phyloP scores from a whole-genome alignment of 352 stramenopile species.

The Peronospora tabacina region DNA sequence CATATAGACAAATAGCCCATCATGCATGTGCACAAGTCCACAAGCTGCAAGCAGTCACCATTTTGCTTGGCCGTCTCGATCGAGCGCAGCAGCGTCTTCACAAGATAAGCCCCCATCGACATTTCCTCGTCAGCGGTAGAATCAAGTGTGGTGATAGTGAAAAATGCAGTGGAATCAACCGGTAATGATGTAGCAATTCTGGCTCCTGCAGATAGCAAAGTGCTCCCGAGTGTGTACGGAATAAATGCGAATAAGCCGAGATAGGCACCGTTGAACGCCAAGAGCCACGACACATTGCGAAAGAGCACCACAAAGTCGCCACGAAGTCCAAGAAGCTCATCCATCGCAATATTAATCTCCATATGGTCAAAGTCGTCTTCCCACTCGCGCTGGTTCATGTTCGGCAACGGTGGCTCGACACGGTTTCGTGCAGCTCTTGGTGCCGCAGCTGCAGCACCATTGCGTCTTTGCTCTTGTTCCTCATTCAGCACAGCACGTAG shows the following conservation, averaged over 20 bases:
- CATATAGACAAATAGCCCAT: conserved; percentile 80
- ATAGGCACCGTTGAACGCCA: conserved; percentile 96
- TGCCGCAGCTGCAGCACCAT: conserved; percentile 14
- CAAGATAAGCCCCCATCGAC: conserved; percentile 29
- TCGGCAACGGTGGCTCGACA: conserved; percentile 30
- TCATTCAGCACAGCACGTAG: conserved; percentile 12
- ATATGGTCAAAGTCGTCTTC: conserved; percentile 89
- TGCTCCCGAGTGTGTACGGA: conserved; percentile 91
- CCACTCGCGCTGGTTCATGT: conserved; percentile 54
- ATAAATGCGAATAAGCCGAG: conserved; percentile 95
- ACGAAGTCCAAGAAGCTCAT: conserved; percentile 94
- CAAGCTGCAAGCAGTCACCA: conserved; percentile 78
- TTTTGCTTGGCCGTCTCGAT: conserved; percentile 50
- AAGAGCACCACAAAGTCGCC: conserved; percentile 91
- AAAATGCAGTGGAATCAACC: conserved; percentile 21
- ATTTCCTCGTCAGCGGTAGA: conserved; percentile 19
- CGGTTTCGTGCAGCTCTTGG: conserved; percentile 30
- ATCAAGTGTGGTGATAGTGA: conserved; percentile 18
- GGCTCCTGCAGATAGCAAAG: conserved; percentile 63
- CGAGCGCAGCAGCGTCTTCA: conserved; percentile 48
- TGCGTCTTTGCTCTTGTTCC: conserved; percentile 13
- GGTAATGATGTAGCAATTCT: conserved; percentile 57
- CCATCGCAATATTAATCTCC: conserved; percentile 93
- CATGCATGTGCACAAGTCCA: conserved; percentile 73
- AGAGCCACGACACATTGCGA: conserved; percentile 94